Evolutionary conservation across 164 flowering plant genomes (phyloP), one percentile per base, ranked within the genome.

Genomic region (Aristolochia fimbriata): DNA sequence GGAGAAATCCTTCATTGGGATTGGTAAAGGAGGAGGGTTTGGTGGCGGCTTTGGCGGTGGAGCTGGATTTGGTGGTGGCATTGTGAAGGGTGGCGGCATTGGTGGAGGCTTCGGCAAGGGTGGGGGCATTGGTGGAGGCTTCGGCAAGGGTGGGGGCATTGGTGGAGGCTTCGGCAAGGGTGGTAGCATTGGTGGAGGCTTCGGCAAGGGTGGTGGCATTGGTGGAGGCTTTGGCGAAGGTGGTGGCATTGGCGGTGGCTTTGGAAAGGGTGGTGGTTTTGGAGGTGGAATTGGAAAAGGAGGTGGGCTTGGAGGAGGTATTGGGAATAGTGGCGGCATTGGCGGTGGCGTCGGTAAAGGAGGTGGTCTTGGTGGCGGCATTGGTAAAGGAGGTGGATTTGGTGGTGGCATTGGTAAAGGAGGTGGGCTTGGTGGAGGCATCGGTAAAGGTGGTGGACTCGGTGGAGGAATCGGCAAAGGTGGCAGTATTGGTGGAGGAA

Each of bases 1-100:
- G 15, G 71, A 72, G 19, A 47, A 70, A 66, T 69, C 57, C 66
- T 57, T 62, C 15, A 14, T 65, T 23, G 61, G 59, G 13, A 4
- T 27, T 17, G 73, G 67, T 4, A 66, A 69, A 54, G 66, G 66
- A 14, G 66, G 60, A 3, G 60, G 54, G 8, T 43, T 27, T 33
- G 66, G 53, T 8, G 59, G 59, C 0, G 58, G 58, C 6, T 14
- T 17, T 11, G 59, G 53, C 15, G 54, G 60, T 23, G 66, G 66
- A 16, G 41, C 16, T 17, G 65, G 57, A 9, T 15, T 1, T 53
- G 65, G 65, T 3, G 57, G 49, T 15, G 65, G 57, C 1, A 9
- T 0, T 30, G 60, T 59, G 30, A 45, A 23, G 0, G 60, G 24
- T 0, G 25, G 19, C 6, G 66, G 59, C 1, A 17, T 7, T 22